These are phyloP conservation scores for Elaphomyces granulatus DNA, from an alignment of 495 filamentous ascomycete genomes.

Conservation along the genomic window DNA sequence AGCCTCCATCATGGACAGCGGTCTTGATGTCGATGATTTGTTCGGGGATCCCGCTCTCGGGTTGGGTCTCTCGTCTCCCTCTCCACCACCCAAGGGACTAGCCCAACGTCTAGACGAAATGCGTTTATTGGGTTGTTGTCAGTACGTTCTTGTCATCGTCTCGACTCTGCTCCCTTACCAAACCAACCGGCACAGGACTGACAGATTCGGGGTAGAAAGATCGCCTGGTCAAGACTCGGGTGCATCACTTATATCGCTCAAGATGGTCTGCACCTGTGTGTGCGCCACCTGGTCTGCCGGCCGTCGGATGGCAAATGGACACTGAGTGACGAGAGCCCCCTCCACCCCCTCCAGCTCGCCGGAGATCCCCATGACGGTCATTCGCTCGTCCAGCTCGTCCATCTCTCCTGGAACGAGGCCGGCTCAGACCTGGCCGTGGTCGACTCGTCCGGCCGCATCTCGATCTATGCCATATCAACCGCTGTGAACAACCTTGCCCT, in stretches of 20 bases:
- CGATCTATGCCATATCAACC: constrained; percentile 46
- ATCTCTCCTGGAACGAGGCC: constrained; percentile 67
- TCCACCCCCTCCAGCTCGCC: constrained; percentile 28
- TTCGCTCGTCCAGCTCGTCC: constrained; percentile 35
- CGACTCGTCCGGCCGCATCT: constrained; percentile 58
- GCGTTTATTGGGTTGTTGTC: constrained; percentile 62
- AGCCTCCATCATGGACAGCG: constrained; percentile 59
- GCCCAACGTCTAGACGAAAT: constrained; percentile 66
- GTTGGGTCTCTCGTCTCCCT: constrained; percentile 37
- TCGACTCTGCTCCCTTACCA: background rate
- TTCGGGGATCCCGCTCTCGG: constrained; percentile 52
- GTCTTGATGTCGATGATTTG: constrained; percentile 57
- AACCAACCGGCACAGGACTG: constrained; percentile 6
- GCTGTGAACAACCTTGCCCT: constrained; percentile 51
- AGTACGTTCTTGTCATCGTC: constrained; percentile 45
- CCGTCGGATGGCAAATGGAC: constrained; percentile 60
- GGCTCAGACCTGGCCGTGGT: constrained; percentile 62
- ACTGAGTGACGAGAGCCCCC: constrained; percentile 46
- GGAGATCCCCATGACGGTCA: constrained; percentile 30
- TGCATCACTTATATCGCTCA: constrained; percentile 69
- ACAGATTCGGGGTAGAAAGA: constrained; percentile 37
- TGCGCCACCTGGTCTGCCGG: constrained; percentile 57
- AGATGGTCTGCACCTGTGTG: constrained; percentile 51
- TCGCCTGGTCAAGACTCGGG: constrained; percentile 83
- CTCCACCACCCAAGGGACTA: constrained; percentile 48